phyloP scores from a whole-genome alignment of 257 asterid species.

The Echites panduratus region DNA sequence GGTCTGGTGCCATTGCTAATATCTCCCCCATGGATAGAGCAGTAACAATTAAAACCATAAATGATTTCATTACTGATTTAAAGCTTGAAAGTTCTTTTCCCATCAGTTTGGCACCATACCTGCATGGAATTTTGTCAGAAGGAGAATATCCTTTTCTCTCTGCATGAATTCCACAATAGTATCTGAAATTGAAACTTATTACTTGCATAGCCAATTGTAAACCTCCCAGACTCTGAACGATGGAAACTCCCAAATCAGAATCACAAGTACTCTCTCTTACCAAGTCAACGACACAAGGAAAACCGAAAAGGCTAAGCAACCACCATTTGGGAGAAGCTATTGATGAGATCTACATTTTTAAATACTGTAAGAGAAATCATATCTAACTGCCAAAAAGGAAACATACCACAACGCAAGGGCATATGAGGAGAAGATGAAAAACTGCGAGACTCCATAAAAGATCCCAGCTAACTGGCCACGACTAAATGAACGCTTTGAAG shows the following conservation, averaged over 20 bases:
- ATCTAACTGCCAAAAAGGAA: neutral
- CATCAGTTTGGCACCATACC: constrained; percentile 92
- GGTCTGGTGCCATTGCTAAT: constrained; percentile 97
- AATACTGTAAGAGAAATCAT: neutral
- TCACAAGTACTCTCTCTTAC: too few species aligned
- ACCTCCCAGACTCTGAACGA: neutral
- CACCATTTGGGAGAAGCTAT: neutral
- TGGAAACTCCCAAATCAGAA: neutral
- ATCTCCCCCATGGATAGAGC: constrained; percentile 98
- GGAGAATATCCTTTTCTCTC: neutral
- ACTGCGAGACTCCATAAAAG: constrained; percentile 84
- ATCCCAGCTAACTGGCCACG: constrained; percentile 96
- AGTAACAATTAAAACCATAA: constrained; percentile 83
- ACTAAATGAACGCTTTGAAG: constrained; percentile 63
- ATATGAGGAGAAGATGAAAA: constrained; percentile 88
- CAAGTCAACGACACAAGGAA: constrained; percentile 1
- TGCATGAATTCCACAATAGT: neutral
- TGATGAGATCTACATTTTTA: neutral
- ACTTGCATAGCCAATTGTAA: neutral
- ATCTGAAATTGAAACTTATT: neutral
- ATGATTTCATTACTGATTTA: constrained; percentile 80
- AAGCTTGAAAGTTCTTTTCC: constrained; percentile 76
- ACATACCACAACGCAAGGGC: constrained; percentile 92
- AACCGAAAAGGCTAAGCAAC: neutral
- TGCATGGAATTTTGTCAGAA: constrained; percentile 9